Conservation (phyloP, 768 basidiomycete species). For the Gloeostereum incarnatum region DNA sequence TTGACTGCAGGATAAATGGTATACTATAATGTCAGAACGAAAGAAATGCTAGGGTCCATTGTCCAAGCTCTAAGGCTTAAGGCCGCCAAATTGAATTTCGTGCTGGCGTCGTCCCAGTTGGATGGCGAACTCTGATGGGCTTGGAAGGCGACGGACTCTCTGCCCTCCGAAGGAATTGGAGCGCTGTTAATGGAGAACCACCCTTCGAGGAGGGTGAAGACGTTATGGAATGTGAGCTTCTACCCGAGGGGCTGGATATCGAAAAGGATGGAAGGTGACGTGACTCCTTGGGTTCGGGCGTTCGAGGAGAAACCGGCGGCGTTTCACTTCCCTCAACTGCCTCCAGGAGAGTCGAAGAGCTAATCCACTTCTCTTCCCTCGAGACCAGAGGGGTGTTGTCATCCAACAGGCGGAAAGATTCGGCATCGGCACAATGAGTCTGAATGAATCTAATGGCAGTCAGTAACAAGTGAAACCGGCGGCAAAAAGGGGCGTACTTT, state of each 20-base stretch:
- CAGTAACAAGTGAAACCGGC: slow-evolving; percentile 3
- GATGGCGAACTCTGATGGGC: slow-evolving; percentile 31
- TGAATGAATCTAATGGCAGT: slow-evolving; percentile 61
- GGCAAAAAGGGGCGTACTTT: slow-evolving; percentile 43
- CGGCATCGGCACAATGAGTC: slow-evolving; percentile 80
- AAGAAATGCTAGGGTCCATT: neutral
- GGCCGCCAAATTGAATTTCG: slow-evolving; percentile 61
- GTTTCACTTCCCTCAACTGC: slow-evolving; percentile 28
- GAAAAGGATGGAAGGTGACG: slow-evolving; percentile 59
- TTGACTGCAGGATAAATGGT: neutral
- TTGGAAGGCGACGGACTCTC: slow-evolving; percentile 68
- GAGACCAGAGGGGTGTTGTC: slow-evolving; percentile 45
- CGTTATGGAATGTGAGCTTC: slow-evolving; percentile 39
- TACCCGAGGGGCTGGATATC: slow-evolving; percentile 46
- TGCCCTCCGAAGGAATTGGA: slow-evolving; percentile 82
- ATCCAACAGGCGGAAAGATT: slow-evolving; percentile 65
- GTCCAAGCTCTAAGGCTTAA: slow-evolving; percentile 17
- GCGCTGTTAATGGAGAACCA: slow-evolving; percentile 69
- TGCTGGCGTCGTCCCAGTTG: slow-evolving; percentile 32
- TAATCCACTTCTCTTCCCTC: slow-evolving; percentile 78
- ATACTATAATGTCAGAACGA: too few relatives aligned
- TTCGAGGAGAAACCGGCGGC: slow-evolving; percentile 35
- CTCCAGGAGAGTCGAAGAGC: slow-evolving; percentile 61
- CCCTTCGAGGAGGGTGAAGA: slow-evolving; percentile 44
- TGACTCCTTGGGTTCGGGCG: slow-evolving; percentile 59